These are phyloP conservation scores for Diaporthe sp. DNA, from an alignment of 2,329 filamentous ascomycete species.

Conservation along the genomic window DNA sequence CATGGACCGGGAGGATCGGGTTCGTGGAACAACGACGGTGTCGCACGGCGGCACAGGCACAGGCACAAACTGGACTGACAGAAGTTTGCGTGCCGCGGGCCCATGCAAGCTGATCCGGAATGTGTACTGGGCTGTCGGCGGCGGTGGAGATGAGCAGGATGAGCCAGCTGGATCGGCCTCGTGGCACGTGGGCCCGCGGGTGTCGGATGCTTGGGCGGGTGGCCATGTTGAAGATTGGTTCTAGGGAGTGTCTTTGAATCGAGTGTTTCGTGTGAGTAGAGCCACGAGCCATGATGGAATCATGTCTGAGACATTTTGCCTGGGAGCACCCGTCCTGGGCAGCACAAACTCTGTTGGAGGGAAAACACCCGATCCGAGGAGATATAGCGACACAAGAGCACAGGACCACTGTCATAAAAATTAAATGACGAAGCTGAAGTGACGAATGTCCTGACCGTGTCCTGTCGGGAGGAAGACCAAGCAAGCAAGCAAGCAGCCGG, in stretches of 20 bases:
- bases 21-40: slow-evolving; percentile 10
- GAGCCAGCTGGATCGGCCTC: neutral
- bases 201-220: neutral
- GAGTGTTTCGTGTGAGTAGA: slow-evolving; percentile 24
- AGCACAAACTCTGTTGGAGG: slow-evolving; percentile 22
- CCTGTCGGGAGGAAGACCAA: too few relatives aligned
- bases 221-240: slow-evolving; percentile 3
- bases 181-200: slow-evolving; percentile 19
- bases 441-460: neutral
- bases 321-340: slow-evolving; percentile 19
- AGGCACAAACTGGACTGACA: neutral
- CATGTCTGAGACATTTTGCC: slow-evolving; percentile 33
- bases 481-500: neutral
- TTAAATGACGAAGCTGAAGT: neutral
- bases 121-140: neutral
- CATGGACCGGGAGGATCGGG: neutral
- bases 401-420: neutral
- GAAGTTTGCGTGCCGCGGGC: slow-evolving; percentile 5
- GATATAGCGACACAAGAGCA: neutral
- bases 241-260: slow-evolving; percentile 1
- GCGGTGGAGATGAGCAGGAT: slow-evolving; percentile 9
- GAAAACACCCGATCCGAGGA: slow-evolving; percentile 5
- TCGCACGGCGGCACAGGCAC: slow-evolving; percentile 1
- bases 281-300: slow-evolving; percentile 20
- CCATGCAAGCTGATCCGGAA: neutral